Percentiles rank a stretch among this genome's conserved stretches.
Evolutionary conservation across 2,329 filamentous ascomycete species (phyloP).

Genomic region (Annulohypoxylon truncatum): DNA sequence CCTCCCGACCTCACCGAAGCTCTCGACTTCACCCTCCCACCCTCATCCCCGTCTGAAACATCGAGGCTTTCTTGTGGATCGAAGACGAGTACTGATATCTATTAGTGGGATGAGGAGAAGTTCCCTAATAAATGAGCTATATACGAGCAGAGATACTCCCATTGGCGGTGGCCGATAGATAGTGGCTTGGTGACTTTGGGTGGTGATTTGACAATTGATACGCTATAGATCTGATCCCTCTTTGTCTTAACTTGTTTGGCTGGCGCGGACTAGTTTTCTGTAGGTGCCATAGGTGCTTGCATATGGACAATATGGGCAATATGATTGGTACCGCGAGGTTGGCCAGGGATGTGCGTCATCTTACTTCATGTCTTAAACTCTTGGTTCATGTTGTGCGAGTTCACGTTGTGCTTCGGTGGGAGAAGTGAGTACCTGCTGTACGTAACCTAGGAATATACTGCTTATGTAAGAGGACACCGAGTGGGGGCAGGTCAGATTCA

Average conservation of each 20-base stretch:
- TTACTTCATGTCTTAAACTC: not conserved
- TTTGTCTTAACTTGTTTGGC: not conserved
- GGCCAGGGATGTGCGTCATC: not conserved
- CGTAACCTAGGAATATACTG: not conserved
- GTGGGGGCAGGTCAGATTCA: not conserved
- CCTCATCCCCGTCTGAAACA: not conserved
- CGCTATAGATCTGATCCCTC: not conserved
- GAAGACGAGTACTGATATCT: not conserved
- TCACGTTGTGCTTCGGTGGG: not conserved
- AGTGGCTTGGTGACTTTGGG: not conserved
- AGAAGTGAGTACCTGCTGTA: not conserved
- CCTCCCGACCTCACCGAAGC: not conserved
- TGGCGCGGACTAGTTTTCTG: not conserved
- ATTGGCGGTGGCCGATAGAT: not conserved
- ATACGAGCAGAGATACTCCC: not conserved
- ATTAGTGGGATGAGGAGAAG: constrained; percentile 37
- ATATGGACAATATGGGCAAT: too few relatives aligned
- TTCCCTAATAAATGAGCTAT: constrained; percentile 16
- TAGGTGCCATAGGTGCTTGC: not conserved
- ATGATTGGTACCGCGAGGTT: not conserved
- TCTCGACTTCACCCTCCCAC: not conserved
- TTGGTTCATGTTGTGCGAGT: not conserved
- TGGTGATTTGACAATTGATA: not conserved
- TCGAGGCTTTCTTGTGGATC: not conserved
- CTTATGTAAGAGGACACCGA: not conserved